Evolutionary conservation across 148 eudicot genomes (phyloP).

Genomic region (Nepenthes gracilis): DNA sequence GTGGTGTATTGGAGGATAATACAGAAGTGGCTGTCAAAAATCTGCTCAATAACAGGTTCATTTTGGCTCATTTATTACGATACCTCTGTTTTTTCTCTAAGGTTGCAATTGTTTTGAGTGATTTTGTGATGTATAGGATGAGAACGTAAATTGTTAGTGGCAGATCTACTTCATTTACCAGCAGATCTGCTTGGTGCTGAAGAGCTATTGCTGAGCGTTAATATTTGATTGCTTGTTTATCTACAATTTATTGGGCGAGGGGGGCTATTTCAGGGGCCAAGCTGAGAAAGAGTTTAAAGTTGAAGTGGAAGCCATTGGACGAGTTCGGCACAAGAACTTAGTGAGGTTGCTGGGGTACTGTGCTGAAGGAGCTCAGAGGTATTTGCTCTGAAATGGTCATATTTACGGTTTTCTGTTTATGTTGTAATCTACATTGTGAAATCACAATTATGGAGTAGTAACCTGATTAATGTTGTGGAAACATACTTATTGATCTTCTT

Average conservation of each 20-base stretch:
- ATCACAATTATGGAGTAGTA: no score
- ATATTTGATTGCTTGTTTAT: not conserved
- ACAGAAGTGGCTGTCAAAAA: slow-evolving; percentile 70
- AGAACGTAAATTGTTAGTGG: no score
- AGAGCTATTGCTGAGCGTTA: not conserved
- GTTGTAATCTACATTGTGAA: not conserved
- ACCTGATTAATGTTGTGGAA: no score
- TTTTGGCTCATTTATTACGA: not conserved
- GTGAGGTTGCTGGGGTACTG: slow-evolving; percentile 86
- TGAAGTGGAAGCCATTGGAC: slow-evolving; percentile 93
- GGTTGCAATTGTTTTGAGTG: no score
- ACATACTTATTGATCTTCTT: no score
- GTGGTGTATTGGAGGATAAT: slow-evolving; percentile 38
- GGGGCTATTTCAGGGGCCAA: slow-evolving; percentile 53
- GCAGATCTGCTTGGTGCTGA: not conserved
- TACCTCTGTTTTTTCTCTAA: not conserved
- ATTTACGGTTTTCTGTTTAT: not conserved
- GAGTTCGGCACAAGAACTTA: slow-evolving; percentile 85
- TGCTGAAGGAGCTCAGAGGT: slow-evolving; percentile 96
- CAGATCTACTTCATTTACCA: no score
- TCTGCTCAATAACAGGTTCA: slow-evolving; percentile 77
- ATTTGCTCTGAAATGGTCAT: not conserved
- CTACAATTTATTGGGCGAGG: not conserved
- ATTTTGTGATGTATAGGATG: no score
- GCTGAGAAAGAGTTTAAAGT: slow-evolving; percentile 94